These are phyloP conservation scores for Setomelanomma holmii DNA, from an alignment of 2,329 filamentous ascomycete species.

Conservation along the genomic window DNA sequence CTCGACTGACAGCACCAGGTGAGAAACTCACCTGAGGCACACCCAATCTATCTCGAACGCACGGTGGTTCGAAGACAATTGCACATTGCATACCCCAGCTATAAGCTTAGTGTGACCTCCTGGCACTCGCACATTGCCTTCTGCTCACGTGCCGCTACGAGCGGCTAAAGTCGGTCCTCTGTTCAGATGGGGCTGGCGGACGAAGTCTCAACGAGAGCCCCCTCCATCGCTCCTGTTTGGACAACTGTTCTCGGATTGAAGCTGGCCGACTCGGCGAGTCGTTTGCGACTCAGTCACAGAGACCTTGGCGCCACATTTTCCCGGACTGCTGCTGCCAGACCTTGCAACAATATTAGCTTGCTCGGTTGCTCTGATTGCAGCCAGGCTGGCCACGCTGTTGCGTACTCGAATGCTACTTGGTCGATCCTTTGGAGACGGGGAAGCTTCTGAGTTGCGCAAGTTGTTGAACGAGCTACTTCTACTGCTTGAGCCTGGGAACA, in stretches of 20 bases:
- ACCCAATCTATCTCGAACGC: not conserved
- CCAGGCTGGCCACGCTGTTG: slow-evolving; percentile 29
- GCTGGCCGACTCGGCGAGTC: not conserved
- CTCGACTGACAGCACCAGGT: not conserved
- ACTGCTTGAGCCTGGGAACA: slow-evolving; percentile 17
- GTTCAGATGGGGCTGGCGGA: no score
- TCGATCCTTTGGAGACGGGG: slow-evolving; percentile 18
- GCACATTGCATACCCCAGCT: not conserved
- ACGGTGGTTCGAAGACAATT: not conserved
- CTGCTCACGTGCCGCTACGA: not conserved
- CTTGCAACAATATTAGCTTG: slow-evolving; percentile 10
- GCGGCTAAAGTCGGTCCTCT: not conserved
- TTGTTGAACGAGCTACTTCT: slow-evolving; percentile 29
- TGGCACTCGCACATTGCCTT: not conserved
- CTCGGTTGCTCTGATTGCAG: slow-evolving; percentile 22
- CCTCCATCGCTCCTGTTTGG: not conserved
- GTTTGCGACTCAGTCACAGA: slow-evolving; percentile 8
- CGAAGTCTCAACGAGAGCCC: no score
- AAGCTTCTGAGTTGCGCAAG: slow-evolving; percentile 12
- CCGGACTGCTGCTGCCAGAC: slow-evolving; percentile 8
- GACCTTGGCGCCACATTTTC: slow-evolving; percentile 7
- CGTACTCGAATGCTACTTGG: slow-evolving; percentile 26
- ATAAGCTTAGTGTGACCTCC: not conserved
- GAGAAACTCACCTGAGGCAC: not conserved
- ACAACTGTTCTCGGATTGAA: slow-evolving; percentile 7